Evolutionary conservation across 306 rosid genomes (phyloP).

Genomic region (Prunus dulcis): DNA sequence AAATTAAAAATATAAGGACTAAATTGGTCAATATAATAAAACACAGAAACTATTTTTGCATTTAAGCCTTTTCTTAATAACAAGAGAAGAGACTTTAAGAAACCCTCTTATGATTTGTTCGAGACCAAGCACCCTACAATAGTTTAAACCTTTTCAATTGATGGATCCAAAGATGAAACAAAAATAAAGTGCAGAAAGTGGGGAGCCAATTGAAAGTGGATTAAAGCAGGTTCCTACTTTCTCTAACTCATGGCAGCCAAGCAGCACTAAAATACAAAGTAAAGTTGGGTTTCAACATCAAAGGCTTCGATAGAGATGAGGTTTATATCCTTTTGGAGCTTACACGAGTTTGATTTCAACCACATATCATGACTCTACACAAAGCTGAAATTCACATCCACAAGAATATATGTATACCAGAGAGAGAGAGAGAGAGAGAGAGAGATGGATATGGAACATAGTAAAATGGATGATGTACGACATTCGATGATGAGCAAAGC

Average conservation of each 20-base stretch:
- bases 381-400: neutral
- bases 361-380: neutral
- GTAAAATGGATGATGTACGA: neutral
- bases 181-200: neutral
- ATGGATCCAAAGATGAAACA: neutral
- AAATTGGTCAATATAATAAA: too few relatives aligned
- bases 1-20: too few relatives aligned
- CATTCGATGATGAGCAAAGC: conserved; percentile 7
- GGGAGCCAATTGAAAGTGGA: neutral
- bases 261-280: neutral
- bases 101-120: neutral
- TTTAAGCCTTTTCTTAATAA: neutral
- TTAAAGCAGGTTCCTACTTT: neutral
- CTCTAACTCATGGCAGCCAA: neutral
- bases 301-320: neutral
- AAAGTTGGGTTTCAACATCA: neutral
- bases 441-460: neutral
- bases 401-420: neutral
- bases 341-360: conserved; percentile 3
- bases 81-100: neutral
- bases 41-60: too few relatives aligned
- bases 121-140: neutral
- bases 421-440: neutral
- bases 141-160: neutral
- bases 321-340: neutral